Base-by-base conservation (phyloP, 495 filamentous ascomycete genomes). In the Hypoxylon trugodes region DNA sequence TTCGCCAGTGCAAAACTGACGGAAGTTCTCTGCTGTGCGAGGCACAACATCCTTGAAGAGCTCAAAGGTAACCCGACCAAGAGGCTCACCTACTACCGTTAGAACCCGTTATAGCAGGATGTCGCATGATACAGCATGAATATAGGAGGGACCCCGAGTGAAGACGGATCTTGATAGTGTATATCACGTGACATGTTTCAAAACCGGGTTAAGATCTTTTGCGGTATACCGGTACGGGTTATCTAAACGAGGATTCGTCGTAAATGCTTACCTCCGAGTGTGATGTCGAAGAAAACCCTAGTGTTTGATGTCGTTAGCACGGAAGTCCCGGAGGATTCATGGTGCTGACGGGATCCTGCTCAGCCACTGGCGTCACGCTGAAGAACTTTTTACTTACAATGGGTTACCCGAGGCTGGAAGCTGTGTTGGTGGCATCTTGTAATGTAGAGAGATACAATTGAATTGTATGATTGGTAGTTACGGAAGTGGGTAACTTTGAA, bases 1-100 rank as follows among this genome's bases (percentile, higher is more conserved):
- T 77, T 98, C 95, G 58, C 95, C 96, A 0, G 93, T 98, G 76
- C 96, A 98, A 77, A 96, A 96, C 71, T 96, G 91, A 10, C 94
- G 90, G 74, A 98, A 97, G 77, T 98, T 98, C 76, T 97, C 95
- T 13, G 94, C 92, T 4, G 95, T 98, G 59, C 87, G 86, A 25
- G 95, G 96, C 0, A 90, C 90, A 6, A 87, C 78, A 71, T 95
- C 82, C 36, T 88, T 86, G 81, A 93, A 97, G 58, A 98, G 88
- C 75, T 97, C 91, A 74, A 98, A 93, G 68, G 93, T 95, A 62
- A 98, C 87, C 25, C 94, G 88, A 56, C 96, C 96, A 15, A 98
- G 85, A 18, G 92, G 86, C 66, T 97, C 93, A 33, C 93, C 94
- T 96, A 45, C 3, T 25, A 15, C 28, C 25, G 19, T 53, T 37